These are phyloP conservation scores for Polygonum maritimum DNA, from an alignment of 148 eudicot genomes.

Conservation along the genomic window DNA sequence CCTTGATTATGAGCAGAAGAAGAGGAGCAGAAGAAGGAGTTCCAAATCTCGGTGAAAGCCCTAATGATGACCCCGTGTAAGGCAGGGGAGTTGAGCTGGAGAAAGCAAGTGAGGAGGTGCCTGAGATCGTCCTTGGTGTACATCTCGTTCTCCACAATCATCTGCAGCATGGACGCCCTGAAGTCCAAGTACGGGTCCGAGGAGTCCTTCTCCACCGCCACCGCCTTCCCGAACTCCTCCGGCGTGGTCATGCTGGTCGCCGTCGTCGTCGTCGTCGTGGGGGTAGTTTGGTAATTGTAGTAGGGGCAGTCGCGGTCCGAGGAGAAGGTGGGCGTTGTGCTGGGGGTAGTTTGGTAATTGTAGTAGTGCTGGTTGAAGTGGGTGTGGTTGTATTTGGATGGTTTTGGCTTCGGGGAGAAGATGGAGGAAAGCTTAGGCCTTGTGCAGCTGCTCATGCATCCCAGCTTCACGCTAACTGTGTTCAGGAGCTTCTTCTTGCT, in stretches of 20 bases:
- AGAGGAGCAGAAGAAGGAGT: slow-evolving; percentile 32
- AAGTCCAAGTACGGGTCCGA: slow-evolving; percentile 85
- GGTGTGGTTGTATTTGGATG: not conserved
- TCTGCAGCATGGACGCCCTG: slow-evolving; percentile 80
- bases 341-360: not conserved
- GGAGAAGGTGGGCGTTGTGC: slow-evolving; percentile 17
- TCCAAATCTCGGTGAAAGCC: slow-evolving; percentile 92
- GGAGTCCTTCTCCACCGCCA: slow-evolving; percentile 93
- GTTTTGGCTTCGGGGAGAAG: slow-evolving; percentile 13
- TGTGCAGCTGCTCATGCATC: slow-evolving; percentile 14
- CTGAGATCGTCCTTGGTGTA: slow-evolving; percentile 57
- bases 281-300: slow-evolving; percentile 5
- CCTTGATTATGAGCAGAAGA: not conserved
- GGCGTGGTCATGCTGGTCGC: slow-evolving; percentile 12
- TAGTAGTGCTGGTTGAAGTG: slow-evolving; percentile 11
- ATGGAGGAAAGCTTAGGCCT: slow-evolving; percentile 12
- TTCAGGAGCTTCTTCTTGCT: slow-evolving; percentile 6
- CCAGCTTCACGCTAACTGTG: slow-evolving; percentile 3
- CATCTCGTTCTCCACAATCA: slow-evolving; percentile 84
- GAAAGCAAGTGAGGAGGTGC: slow-evolving; percentile 73
- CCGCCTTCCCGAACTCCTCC: slow-evolving; percentile 52
- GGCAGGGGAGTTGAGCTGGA: slow-evolving; percentile 73
- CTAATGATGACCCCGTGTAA: slow-evolving; percentile 66
- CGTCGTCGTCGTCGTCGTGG: too few relatives aligned
- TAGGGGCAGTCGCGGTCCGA: slow-evolving; percentile 15